Base-by-base conservation (phyloP, 2,329 filamentous ascomycete species). In the Curvularia hawaiiensis region DNA sequence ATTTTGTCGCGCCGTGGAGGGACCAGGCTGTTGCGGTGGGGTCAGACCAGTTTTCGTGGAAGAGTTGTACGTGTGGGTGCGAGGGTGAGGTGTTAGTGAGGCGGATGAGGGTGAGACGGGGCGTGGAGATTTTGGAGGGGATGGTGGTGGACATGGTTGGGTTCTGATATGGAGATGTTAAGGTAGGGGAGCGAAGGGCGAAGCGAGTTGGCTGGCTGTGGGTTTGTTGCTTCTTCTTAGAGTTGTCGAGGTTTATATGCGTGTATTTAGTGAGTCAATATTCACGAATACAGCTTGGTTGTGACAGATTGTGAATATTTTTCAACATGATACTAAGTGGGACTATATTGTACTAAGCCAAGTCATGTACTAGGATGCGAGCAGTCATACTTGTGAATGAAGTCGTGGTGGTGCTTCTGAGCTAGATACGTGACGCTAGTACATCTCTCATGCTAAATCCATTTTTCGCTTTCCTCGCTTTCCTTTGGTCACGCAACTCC, bases 1-100 rank as follows among this genome's bases (percentile, higher is more conserved):
- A 59, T 6, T 63, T 52, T 3, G 56, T 62, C 6, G 58, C 35
- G 3, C 68, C 70, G 47, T 65, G 70, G 4, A 71, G 47, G 50
- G 66, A 70, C 71, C 70, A 73, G 18, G 56, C 44, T 44, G 71
- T 74, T 30, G 59, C 59, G 1, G 50, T 55, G 7, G 59, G 56
- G 20, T 72, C 60, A 10, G 47, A 56, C 69, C 70, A 71, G 33
- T 64, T 55, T 31, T 67, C 58, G 39, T 74, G 70, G 55, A 72
- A 73, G 65, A 66, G 69, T 44, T 62, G 58, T 14, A 71, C 46
- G 48, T 72, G 70, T 11, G 35, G 18, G 14, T 65, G 58, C 2
- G 67, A 66, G 9, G 51, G 57, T 3, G 31, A 31, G 9, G 61
- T 66, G 46, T 69, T 57, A 24, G 63, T 67, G 11, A 73, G 59